Evolutionary conservation across 768 basidiomycete species (phyloP).

Genomic region (Pleurotus tuber-regium): DNA sequence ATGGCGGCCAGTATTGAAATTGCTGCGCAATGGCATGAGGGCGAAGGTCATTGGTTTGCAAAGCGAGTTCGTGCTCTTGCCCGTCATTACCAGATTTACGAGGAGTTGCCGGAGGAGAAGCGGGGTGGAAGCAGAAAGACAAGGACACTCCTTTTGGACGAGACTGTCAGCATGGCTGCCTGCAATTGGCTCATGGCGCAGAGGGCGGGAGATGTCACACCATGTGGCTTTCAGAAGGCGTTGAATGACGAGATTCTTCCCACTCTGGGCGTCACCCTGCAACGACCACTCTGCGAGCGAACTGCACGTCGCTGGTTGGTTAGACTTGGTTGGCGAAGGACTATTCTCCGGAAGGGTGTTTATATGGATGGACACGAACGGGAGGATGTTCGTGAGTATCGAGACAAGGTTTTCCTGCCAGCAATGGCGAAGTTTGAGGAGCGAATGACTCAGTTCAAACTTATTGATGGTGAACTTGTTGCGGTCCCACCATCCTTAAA

Average conservation of each 20-base stretch:
- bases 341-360: conserved; percentile 28
- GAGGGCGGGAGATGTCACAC: conserved; percentile 27
- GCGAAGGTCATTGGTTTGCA: conserved; percentile 25
- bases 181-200: conserved; percentile 20
- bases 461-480: conserved; percentile 17
- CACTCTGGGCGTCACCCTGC: conserved; percentile 23
- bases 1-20: conserved; percentile 33
- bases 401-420: conserved; percentile 24
- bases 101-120: conserved; percentile 27
- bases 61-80: conserved; percentile 26
- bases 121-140: conserved; percentile 19
- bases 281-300: conserved; percentile 20
- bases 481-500: conserved; percentile 20
- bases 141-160: conserved; percentile 20
- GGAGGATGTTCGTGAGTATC: conserved; percentile 31
- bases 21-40: no score
- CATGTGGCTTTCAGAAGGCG: conserved; percentile 18
- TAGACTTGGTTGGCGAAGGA: conserved; percentile 28
- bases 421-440: conserved; percentile 22
- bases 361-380: conserved; percentile 36
- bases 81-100: conserved; percentile 34
- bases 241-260: conserved; percentile 29
- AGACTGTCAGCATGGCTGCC: conserved; percentile 15
- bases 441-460: conserved; percentile 19
- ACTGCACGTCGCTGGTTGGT: conserved; percentile 39